These are phyloP conservation scores for Cudoniella acicularis DNA, from an alignment of 495 filamentous ascomycete genomes.

Conservation along the genomic window DNA sequence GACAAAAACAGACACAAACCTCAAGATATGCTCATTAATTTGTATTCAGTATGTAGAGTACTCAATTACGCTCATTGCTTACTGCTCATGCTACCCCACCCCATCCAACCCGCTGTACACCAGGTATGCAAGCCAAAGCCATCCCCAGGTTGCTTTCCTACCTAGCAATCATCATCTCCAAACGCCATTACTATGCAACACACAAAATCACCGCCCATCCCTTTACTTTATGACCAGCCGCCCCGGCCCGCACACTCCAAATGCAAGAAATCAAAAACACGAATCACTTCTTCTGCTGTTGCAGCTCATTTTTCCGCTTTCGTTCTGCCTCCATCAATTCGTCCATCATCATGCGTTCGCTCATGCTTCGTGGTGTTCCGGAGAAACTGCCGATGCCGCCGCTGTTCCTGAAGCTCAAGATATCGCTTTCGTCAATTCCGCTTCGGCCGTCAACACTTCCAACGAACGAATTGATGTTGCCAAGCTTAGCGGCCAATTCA, in stretches of 20 bases:
- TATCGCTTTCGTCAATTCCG: slow-evolving; percentile 19
- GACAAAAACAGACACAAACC: too few relatives aligned
- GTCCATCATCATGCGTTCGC: not conserved
- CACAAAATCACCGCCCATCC: not conserved
- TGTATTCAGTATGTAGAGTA: not conserved
- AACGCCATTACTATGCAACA: not conserved
- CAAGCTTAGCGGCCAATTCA: slow-evolving; percentile 19
- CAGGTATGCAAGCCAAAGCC: too few relatives aligned
- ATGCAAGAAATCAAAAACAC: too few relatives aligned
- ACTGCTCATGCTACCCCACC: too few relatives aligned
- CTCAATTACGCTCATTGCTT: not conserved
- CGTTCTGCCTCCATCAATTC: not conserved
- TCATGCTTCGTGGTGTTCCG: not conserved
- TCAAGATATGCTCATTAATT: not conserved
- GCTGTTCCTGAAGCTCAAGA: slow-evolving; percentile 10
- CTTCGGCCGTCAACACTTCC: slow-evolving; percentile 20
- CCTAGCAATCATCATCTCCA: not conserved
- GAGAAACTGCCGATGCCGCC: not conserved
- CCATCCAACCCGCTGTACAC: not conserved
- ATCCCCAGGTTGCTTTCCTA: too few relatives aligned
- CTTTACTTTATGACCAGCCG: not conserved
- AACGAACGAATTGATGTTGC: slow-evolving; percentile 21
- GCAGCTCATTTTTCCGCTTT: not conserved
- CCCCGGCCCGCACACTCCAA: not conserved
- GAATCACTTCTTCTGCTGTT: not conserved